Evolutionary conservation across 345 rosid species (phyloP).

Genomic region (sweet orange (Citrus sinensis)): DVS_A1.0 CM039167.1:13376001-13376500

Average conservation of each 20-base stretch:
- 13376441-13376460: background rate
- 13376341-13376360: background rate
- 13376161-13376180: background rate
- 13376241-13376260: background rate
- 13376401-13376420: background rate
- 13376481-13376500: background rate
- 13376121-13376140: background rate
- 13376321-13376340: background rate
- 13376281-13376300: background rate
- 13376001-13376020: background rate
- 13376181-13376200: slow-evolving; percentile 9
- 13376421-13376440: background rate
- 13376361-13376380: background rate
- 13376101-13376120: background rate
- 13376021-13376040: background rate
- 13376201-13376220: slow-evolving; percentile 2
- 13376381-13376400: background rate
- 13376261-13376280: background rate
- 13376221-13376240: background rate
- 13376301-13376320: background rate
- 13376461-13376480: background rate
- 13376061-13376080: background rate
- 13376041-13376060: background rate
- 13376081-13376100: background rate
- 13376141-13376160: background rate